Percentiles rank a stretch among this genome's conserved stretches.
Evolutionary conservation across 2,329 filamentous ascomycete species (phyloP).

Genomic region (Talaromyces sp.): DNA sequence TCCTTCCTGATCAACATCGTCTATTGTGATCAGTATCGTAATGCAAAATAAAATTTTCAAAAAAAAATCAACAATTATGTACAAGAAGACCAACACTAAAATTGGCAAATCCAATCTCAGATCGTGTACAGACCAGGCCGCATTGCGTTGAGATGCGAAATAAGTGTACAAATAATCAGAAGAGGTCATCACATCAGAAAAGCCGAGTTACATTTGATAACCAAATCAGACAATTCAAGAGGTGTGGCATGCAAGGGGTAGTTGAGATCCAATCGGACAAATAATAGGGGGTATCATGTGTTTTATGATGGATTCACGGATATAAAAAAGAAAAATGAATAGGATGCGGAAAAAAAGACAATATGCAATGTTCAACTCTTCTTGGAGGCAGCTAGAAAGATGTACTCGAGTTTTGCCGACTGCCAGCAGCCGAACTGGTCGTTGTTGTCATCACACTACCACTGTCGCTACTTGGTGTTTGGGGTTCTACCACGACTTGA

Average conservation of each 20-base stretch:
- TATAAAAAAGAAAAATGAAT: neutral
- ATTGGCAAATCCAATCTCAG: neutral
- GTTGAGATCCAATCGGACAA: neutral
- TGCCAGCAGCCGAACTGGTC: constrained; percentile 1
- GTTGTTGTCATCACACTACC: constrained; percentile 30
- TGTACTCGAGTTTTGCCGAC: constrained; percentile 8
- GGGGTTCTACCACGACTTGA: constrained; percentile 41
- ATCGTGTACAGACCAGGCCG: neutral
- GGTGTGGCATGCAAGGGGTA: neutral
- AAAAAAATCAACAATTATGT: neutral
- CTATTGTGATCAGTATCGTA: neutral
- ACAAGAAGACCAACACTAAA: too few species aligned
- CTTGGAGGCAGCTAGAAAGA: neutral
- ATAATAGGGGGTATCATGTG: neutral
- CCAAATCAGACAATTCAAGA: neutral
- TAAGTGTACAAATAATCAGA: neutral
- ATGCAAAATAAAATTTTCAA: too few species aligned
- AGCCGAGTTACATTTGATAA: neutral
- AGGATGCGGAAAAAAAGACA: neutral
- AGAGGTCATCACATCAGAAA: neutral
- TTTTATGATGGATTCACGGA: neutral
- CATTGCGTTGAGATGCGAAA: neutral
- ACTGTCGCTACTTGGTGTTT: constrained; percentile 31
- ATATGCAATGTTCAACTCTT: neutral
- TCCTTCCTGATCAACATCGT: neutral